Base-by-base conservation (phyloP, 148 eudicot species). In the Talinum fruticosum region DNA sequence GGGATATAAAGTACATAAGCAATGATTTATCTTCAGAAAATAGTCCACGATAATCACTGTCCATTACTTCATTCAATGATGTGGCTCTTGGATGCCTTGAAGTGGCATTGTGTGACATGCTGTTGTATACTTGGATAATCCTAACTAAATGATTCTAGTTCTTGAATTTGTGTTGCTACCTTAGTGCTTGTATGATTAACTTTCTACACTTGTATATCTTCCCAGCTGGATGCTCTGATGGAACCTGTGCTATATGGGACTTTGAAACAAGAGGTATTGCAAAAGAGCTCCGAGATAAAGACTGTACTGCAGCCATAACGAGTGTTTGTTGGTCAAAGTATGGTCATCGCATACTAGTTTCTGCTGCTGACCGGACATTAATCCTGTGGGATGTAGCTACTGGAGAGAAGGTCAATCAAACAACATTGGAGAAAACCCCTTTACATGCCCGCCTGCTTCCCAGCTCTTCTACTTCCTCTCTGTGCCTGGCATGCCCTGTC, bases 231-330 rank as follows among this genome's bases (percentile, higher is more conserved):
- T 96, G 99, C 83, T 86, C 90, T 34, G 91, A 96, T 80, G 99
- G 99, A 83, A 91, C 90, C 80, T 93, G 98, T 82, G 79, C 93
- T 51, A 85, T 96, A 76, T 96, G 99, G 99, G 99, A 96, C 84
- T 93, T 90, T 72, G 91, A 87, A 83, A 93, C 98, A 36, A 83
- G 97, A 72, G 97, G 92, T 49, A 88, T 96, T 77, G 91, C 95
- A 10, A 92, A 87, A 86, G 98, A 87, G 82, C 89, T 96, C 10
- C 85, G 82, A 65, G 99, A 96, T 64, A 88, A 88, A 74, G 92
- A 91, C 33, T 91, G 91, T 75, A 70, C 80, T 74, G 84, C 94
- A 78, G 90, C 97, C 45, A 84, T 96, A 83, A 93, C 99, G 14
- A 93, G 98, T 75, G 93, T 96, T 72, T 88, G 93, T 81, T 96